These are phyloP conservation scores for Yamadazyma mexicana DNA, from an alignment of 1,139 yeast genomes.

Conservation along the genomic window DNA sequence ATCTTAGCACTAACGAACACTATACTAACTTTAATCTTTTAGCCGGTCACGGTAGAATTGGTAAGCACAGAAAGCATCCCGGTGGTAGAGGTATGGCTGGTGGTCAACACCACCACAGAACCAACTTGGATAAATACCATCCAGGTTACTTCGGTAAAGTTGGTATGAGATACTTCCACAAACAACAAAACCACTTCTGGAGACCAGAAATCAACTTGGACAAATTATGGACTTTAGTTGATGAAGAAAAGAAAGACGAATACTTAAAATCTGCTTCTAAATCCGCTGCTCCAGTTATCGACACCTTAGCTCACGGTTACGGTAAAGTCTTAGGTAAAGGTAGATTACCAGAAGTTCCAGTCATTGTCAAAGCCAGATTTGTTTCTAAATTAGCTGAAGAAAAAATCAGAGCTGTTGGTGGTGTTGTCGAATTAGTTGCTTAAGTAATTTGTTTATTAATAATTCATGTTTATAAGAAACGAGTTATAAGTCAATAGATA, in stretches of 20 bases:
- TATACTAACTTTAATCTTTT: slow-evolving; percentile 33
- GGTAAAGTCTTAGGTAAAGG: slow-evolving; percentile 99
- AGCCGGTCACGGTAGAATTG: slow-evolving; percentile 99
- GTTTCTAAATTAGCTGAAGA: slow-evolving; percentile 99
- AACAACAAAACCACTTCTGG: slow-evolving; percentile 96
- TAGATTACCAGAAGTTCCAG: slow-evolving; percentile 96
- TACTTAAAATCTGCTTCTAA: slow-evolving; percentile 83
- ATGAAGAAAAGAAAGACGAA: slow-evolving; percentile 92
- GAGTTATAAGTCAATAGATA: slow-evolving; percentile 12
- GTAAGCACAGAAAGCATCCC: slow-evolving; percentile 99
- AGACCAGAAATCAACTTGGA: slow-evolving; percentile 97
- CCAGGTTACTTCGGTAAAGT: slow-evolving; percentile 99
- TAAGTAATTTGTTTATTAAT: slow-evolving; percentile 38
- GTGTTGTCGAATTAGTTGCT: slow-evolving; percentile 99
- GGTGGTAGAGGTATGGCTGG: slow-evolving; percentile 99
- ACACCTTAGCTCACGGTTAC: slow-evolving; percentile 99
- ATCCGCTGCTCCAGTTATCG: slow-evolving; percentile 97
- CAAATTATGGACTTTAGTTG: slow-evolving; percentile 97
- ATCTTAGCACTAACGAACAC: neutral
- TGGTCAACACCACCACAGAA: slow-evolving; percentile 99
- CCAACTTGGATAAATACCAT: slow-evolving; percentile 99
- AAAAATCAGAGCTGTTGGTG: slow-evolving; percentile 99
- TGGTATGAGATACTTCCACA: slow-evolving; percentile 99
- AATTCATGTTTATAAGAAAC: slow-evolving; percentile 15
- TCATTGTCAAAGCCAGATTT: slow-evolving; percentile 98